phyloP scores from a whole-genome alignment of 352 stramenopile genomes.

The Globisporangium paroecandrum region DNA sequence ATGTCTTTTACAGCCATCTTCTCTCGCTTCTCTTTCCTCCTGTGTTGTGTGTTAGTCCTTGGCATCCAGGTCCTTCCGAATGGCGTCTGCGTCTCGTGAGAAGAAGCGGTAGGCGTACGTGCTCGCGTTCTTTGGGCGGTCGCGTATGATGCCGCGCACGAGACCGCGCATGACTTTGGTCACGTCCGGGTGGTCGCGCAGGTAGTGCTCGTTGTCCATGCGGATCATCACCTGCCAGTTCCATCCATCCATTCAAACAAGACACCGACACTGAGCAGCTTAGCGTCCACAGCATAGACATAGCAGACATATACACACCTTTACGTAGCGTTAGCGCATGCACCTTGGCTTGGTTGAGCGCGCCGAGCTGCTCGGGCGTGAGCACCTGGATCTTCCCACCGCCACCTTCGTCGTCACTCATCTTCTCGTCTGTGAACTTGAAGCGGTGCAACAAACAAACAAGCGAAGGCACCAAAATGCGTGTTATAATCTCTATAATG shows the following conservation, averaged over 20 bases:
- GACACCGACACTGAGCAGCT: conserved; percentile 11
- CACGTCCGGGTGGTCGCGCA: conserved; percentile 60
- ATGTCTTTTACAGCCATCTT: too few relatives aligned
- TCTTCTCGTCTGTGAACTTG: conserved; percentile 4
- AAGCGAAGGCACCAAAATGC: not conserved
- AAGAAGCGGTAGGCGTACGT: conserved; percentile 64
- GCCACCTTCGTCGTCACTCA: conserved; percentile 5
- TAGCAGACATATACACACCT: not conserved
- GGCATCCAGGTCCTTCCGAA: conserved; percentile 43
- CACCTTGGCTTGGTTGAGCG: conserved; percentile 72
- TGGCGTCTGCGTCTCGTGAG: conserved; percentile 25
- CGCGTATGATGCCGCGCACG: conserved; percentile 51
- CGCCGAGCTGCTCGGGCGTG: conserved; percentile 52
- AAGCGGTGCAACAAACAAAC: not conserved
- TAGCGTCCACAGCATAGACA: too few relatives aligned
- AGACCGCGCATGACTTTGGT: conserved; percentile 56
- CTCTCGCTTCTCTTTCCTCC: too few relatives aligned
- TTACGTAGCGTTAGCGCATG: not conserved
- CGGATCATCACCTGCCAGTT: conserved; percentile 58
- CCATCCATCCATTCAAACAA: not conserved
- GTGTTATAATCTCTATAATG: not conserved
- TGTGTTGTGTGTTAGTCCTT: conserved; percentile 22
- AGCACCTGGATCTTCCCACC: conserved; percentile 54
- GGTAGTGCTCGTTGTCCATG: conserved; percentile 77
- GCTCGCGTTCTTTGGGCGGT: conserved; percentile 43